These are phyloP conservation scores for Citrus medica DNA, from an alignment of 345 rosid species.

Conservation along the genomic window DNA sequence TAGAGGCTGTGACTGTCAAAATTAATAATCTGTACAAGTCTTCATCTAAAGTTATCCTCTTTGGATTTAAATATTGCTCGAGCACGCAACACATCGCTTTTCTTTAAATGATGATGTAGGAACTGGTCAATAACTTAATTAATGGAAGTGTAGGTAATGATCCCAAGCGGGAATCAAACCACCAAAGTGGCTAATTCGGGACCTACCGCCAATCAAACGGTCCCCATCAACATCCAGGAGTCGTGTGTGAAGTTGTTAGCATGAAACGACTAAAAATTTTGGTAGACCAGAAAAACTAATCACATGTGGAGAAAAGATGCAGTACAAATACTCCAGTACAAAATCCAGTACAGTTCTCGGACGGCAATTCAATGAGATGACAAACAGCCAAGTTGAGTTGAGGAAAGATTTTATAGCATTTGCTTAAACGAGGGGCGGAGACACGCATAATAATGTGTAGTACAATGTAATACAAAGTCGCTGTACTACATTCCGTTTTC, in stretches of 20 bases:
- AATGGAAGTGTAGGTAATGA: not conserved
- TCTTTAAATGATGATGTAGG: not conserved
- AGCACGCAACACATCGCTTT: not conserved
- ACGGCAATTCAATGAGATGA: not conserved
- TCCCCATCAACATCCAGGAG: not conserved
- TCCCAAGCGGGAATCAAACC: not conserved
- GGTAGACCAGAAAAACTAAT: not conserved
- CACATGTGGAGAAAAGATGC: not conserved
- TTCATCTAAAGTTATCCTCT: not conserved
- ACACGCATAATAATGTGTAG: not conserved
- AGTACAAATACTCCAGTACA: constrained; percentile 26
- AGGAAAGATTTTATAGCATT: not conserved
- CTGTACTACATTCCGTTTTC: constrained; percentile 6
- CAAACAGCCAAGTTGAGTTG: not conserved
- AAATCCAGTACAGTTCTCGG: constrained; percentile 13
- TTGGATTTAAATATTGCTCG: not conserved
- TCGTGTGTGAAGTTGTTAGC: not conserved
- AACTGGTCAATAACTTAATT: not conserved
- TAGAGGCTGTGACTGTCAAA: not conserved
- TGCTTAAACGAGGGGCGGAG: not conserved
- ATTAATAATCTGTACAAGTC: not conserved
- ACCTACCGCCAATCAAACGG: constrained; percentile 7
- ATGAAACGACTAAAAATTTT: not conserved
- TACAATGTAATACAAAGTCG: constrained; percentile 3
- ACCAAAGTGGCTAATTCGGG: not conserved